These are phyloP conservation scores for Handroanthus guayacan DNA, from an alignment of 257 asterid species.

Conservation along the genomic window DNA sequence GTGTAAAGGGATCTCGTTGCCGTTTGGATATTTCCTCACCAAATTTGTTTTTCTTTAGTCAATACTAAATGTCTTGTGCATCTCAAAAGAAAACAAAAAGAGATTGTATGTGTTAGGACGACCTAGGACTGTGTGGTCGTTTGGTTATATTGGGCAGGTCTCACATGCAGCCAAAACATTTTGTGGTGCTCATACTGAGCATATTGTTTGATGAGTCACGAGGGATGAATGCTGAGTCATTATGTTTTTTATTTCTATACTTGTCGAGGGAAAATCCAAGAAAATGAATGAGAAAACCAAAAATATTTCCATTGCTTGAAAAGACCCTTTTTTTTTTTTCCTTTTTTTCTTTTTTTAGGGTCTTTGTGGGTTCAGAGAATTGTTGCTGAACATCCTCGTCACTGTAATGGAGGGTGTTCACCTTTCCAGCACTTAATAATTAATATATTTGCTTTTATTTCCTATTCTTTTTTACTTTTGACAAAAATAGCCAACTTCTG, in stretches of 20 bases:
- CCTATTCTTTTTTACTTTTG: not conserved
- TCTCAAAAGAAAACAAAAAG: not conserved
- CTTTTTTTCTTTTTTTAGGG: too few relatives aligned
- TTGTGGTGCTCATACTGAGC: conserved; percentile 35
- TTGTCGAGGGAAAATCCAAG: not conserved
- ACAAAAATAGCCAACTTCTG: not conserved
- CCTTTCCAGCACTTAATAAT: too few relatives aligned
- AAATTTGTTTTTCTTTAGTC: not conserved
- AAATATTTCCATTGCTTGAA: too few relatives aligned
- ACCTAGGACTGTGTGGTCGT: not conserved
- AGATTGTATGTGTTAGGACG: not conserved
- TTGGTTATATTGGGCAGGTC: not conserved
- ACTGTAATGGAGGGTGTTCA: too few relatives aligned
- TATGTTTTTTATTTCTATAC: conserved; percentile 20
- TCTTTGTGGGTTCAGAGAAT: not conserved
- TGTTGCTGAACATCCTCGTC: not conserved
- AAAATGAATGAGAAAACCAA: too few relatives aligned
- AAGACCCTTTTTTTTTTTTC: too few relatives aligned
- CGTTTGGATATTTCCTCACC: too few relatives aligned
- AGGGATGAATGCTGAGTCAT: conserved; percentile 33
- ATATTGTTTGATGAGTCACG: conserved; percentile 39
- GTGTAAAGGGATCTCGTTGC: too few relatives aligned
- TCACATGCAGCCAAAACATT: conserved; percentile 12
- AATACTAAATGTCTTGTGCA: too few relatives aligned
- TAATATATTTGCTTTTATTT: not conserved